phyloP scores from a whole-genome alignment of 2,329 filamentous ascomycete species.

The Fusarium oligoseptatum region DNA sequence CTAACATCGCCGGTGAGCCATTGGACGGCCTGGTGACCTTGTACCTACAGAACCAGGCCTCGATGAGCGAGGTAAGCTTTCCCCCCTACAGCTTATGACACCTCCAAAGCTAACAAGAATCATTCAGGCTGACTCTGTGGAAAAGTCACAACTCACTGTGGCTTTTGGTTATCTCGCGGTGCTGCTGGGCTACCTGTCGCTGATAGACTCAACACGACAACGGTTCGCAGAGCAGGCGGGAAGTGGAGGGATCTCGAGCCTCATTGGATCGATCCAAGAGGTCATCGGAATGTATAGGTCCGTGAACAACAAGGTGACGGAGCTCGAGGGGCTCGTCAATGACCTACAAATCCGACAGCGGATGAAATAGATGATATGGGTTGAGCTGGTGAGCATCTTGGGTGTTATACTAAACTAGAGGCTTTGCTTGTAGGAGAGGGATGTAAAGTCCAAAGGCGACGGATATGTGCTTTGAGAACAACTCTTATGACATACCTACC shows the following conservation, averaged over 20 bases:
- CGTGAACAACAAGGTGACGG: constrained; percentile 60
- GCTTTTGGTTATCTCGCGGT: constrained; percentile 89
- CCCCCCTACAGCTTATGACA: not conserved
- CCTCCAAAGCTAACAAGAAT: constrained; percentile 16
- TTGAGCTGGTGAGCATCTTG: constrained; percentile 7
- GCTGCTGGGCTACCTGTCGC: constrained; percentile 83
- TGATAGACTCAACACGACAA: constrained; percentile 62
- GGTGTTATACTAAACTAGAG: constrained; percentile 24
- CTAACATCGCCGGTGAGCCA: constrained; percentile 53
- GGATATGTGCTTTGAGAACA: not conserved
- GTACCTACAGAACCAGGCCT: constrained; percentile 77
- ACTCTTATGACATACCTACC: not conserved
- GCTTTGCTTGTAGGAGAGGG: constrained; percentile 26
- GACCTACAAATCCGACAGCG: constrained; percentile 50
- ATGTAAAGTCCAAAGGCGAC: constrained; percentile 2
- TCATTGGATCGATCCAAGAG: constrained; percentile 67
- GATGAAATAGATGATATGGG: constrained; percentile 17
- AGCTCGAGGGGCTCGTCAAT: constrained; percentile 54
- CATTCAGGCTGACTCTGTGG: constrained; percentile 74
- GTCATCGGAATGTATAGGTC: constrained; percentile 66
- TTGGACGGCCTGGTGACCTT: constrained; percentile 72
- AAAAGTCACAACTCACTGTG: constrained; percentile 84
- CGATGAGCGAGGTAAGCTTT: constrained; percentile 74
- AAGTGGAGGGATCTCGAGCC: constrained; percentile 58
- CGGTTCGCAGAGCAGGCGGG: constrained; percentile 59